Base-by-base conservation (phyloP, 345 rosid species). In the Euphorbia tirucalli region DNA sequence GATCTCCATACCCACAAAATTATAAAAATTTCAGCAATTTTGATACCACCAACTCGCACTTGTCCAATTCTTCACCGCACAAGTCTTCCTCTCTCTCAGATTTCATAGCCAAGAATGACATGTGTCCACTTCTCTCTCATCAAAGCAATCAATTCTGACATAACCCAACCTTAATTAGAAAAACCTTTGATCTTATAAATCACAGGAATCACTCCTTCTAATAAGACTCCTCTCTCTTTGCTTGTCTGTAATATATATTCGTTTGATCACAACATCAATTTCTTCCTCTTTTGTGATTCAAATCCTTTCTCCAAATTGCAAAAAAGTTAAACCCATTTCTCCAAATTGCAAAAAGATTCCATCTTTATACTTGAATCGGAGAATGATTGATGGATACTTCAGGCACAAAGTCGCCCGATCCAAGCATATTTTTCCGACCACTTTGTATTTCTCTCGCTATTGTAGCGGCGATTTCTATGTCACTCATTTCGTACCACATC, bases 361-460 rank as follows among this genome's bases (percentile, higher is more conserved):
- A 61, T 30, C 43, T 61, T 35, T 30, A 61, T 32, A 11, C 0
- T 14, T 27, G 18, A 11, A 28, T 59, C n/a, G 2, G 43, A 61
- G 41, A 65, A 78, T 55, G 68, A 56, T 55, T 63, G 30, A 78
- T 75, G 84, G 76, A 80, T 24, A 37, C 50, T 19, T 48, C 48
- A 49, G 71, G 61, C 22, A 52, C 73, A 7, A n/a, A 67, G 9
- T 4, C 75, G 5, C 71, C 49, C 15, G n/a, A 66, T 59, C 55
- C 77, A 43, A 76, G 60, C 1, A 63, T 77, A 3, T 67, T 66
- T 68, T 21, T 84, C 44, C 78, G 79, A 13, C 88, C 87, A 11
- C 67, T 87, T 5, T 18, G 85, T 2, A 74, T 85, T 64, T 81
- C 86, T 31, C 35, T 84, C 46, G 78, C 78, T 5, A 84, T 84